Evolutionary conservation across 164 flowering plant species (phyloP).

Genomic region (Magnolia sinica): DNA sequence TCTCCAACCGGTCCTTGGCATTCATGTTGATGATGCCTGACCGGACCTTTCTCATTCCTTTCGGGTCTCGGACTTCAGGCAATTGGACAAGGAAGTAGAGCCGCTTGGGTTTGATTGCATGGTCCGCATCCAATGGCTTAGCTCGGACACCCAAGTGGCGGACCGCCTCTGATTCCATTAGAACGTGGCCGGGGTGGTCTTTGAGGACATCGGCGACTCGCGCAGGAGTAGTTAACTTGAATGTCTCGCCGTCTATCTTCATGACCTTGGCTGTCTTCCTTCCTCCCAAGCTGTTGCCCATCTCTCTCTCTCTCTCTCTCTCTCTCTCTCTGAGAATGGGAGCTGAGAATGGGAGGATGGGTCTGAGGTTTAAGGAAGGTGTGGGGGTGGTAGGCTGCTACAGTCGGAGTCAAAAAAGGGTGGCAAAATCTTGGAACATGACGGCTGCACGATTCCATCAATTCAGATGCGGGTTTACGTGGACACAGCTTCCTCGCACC

Average conservation of each 20-base stretch:
- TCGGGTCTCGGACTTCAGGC: slow-evolving; percentile 30
- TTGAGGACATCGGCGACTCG: slow-evolving; percentile 32
- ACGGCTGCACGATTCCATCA: too few relatives aligned
- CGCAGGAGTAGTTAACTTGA: slow-evolving; percentile 47
- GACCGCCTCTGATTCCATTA: slow-evolving; percentile 48
- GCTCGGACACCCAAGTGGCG: slow-evolving; percentile 49
- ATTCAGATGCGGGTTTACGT: too few relatives aligned
- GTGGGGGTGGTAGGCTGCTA: not conserved
- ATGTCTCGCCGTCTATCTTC: slow-evolving; percentile 48
- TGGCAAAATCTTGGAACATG: not conserved
- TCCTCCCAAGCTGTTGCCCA: slow-evolving; percentile 55
- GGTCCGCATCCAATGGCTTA: slow-evolving; percentile 40
- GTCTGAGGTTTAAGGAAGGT: not conserved
- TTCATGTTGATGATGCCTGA: slow-evolving; percentile 44
- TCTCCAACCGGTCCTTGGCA: slow-evolving; percentile 59
- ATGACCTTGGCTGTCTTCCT: slow-evolving; percentile 44
- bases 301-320: slow-evolving; percentile 6
- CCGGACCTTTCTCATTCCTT: slow-evolving; percentile 28
- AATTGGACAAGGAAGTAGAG: slow-evolving; percentile 50
- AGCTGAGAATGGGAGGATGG: not conserved
- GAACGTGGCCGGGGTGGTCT: slow-evolving; percentile 43
- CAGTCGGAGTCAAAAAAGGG: slow-evolving; percentile 11
- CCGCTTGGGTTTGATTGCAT: slow-evolving; percentile 37
- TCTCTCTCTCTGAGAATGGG: not conserved
- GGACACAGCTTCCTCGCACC: too few relatives aligned